A percentile compares a stretch with the other conserved stretches of the same genome.
Conservation (phyloP, 805 yeast genomes). For the Scheffersomyces ergatensis region DNA sequence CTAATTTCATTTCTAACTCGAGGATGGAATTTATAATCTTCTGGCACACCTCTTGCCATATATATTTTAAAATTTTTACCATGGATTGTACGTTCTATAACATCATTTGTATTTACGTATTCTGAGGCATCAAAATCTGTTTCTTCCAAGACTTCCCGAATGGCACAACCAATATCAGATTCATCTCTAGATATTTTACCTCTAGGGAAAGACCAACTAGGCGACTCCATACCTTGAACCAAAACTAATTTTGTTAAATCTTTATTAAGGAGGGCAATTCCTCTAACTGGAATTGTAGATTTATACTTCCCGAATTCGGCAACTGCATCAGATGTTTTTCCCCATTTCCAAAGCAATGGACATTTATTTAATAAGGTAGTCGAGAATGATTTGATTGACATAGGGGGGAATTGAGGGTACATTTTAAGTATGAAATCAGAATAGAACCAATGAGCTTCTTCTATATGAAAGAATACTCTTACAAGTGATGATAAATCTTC, state of each 20-base stretch:
- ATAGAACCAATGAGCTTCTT: constrained; percentile 98
- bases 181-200: constrained; percentile 96
- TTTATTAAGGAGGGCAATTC: constrained; percentile 82
- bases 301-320: constrained; percentile 81
- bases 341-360: constrained; percentile 82
- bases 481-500: constrained; percentile 82
- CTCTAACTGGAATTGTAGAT: constrained; percentile 90
- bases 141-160: constrained; percentile 90
- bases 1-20: constrained; percentile 85
- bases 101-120: constrained; percentile 65
- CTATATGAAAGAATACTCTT: constrained; percentile 88
- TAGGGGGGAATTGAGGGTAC: constrained; percentile 71
- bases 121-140: constrained; percentile 83
- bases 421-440: constrained; percentile 74
- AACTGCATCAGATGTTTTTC: constrained; percentile 76
- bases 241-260: constrained; percentile 67
- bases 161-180: constrained; percentile 81
- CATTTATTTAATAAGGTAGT: constrained; percentile 63
- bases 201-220: constrained; percentile 91
- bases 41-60: constrained; percentile 75
- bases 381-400: constrained; percentile 77
- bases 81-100: constrained; percentile 72
- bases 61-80: constrained; percentile 88
- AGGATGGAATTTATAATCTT: constrained; percentile 72
- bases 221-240: constrained; percentile 80